These are phyloP conservation scores for Suhomyces sp. DNA, from an alignment of 805 yeast species.

Conservation along the genomic window DNA sequence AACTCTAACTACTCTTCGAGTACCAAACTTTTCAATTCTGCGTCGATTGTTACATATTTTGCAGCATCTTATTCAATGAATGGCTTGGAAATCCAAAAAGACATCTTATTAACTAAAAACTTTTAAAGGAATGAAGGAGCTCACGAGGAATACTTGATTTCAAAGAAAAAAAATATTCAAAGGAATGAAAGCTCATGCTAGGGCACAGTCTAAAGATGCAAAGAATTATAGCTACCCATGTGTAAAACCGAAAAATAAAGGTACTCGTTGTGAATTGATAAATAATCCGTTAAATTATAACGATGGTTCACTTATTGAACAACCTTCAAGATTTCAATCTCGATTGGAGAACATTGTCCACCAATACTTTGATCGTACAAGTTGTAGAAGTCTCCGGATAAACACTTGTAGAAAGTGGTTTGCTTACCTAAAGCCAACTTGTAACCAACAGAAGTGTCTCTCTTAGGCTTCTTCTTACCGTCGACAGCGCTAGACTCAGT, in stretches of 20 bases:
- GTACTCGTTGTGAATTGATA: too few species aligned
- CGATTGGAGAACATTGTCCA: conserved; percentile 50
- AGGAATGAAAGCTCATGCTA: not conserved
- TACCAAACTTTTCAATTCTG: too few species aligned
- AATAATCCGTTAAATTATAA: conserved; percentile 7
- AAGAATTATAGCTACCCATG: not conserved
- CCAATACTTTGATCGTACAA: conserved; percentile 66
- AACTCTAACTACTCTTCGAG: too few species aligned
- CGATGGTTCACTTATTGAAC: too few species aligned
- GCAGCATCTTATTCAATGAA: too few species aligned
- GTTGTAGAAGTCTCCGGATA: conserved; percentile 77
- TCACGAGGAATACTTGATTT: not conserved
- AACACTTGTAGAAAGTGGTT: conserved; percentile 69
- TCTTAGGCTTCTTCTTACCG: conserved; percentile 8
- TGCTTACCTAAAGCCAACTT: conserved; percentile 64
- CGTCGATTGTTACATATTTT: too few species aligned
- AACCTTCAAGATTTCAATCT: conserved; percentile 16
- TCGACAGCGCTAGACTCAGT: conserved; percentile 11
- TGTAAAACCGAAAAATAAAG: not conserved
- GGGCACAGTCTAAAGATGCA: conserved; percentile 5
- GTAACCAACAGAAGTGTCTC: conserved; percentile 50
- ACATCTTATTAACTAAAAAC: conserved; percentile 1
- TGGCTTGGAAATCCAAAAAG: too few species aligned
- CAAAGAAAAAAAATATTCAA: not conserved
- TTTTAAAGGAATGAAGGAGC: too few species aligned